Evolutionary conservation across 352 stramenopile genomes (phyloP).

Genomic region (Phytophthora multivora): DNA sequence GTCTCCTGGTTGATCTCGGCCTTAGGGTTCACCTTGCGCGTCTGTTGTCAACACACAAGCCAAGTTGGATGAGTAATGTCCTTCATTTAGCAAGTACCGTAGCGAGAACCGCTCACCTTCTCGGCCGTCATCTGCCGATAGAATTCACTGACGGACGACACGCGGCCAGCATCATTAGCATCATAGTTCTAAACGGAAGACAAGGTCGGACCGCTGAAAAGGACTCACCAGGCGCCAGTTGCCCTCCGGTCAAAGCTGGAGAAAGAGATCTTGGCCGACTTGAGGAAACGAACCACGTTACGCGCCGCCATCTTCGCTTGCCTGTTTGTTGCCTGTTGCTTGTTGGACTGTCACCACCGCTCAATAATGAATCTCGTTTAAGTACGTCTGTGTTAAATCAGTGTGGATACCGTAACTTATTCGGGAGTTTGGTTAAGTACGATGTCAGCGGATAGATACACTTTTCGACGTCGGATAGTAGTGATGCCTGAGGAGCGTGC

Average conservation of each 20-base stretch:
- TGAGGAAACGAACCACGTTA: slow-evolving; percentile 88
- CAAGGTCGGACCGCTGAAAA: neutral
- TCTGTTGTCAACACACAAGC: slow-evolving; percentile 34
- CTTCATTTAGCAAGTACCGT: too few relatives aligned
- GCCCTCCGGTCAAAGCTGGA: slow-evolving; percentile 78
- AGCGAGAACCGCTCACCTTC: slow-evolving; percentile 51
- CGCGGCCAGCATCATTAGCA: slow-evolving; percentile 7
- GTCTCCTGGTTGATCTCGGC: slow-evolving; percentile 68
- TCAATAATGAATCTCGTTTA: slow-evolving; percentile 7
- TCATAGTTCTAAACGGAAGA: neutral
- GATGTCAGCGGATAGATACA: slow-evolving; percentile 2
- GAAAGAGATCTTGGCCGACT: slow-evolving; percentile 86
- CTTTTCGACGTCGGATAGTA: slow-evolving; percentile 4
- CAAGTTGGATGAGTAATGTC: neutral
- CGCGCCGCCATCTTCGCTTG: slow-evolving; percentile 66
- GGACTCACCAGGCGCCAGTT: slow-evolving; percentile 73
- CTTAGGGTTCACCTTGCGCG: slow-evolving; percentile 80
- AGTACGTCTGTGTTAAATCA: neutral
- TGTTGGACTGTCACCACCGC: slow-evolving; percentile 29
- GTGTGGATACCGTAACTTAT: neutral
- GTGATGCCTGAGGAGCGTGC: slow-evolving; percentile 33
- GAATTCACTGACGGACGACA: slow-evolving; percentile 63
- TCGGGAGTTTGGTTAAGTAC: neutral
- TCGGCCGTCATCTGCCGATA: slow-evolving; percentile 80
- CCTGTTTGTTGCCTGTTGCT: slow-evolving; percentile 15